Percentiles rank a stretch among this genome's conserved stretches.
These are phyloP conservation scores for Xylaria sp. DNA, from an alignment of 2,329 filamentous ascomycete genomes.

Conservation along the genomic window DNA sequence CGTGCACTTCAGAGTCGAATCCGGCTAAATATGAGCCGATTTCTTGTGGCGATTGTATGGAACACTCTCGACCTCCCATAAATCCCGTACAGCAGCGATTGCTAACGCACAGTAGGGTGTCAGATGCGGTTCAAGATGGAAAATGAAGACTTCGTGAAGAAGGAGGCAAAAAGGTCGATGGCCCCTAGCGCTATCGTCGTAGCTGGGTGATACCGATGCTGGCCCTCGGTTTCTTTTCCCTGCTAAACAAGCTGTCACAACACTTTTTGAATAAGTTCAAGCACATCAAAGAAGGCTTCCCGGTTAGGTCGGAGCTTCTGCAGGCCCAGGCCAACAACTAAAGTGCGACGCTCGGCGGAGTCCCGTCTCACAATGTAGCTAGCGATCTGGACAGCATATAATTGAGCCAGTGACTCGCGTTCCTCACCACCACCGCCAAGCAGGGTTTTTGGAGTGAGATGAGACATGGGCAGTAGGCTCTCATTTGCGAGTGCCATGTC, in stretches of 20 bases:
- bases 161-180: conserved; percentile 38
- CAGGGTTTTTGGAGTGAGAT: conserved; percentile 87
- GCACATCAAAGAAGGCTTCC: conserved; percentile 71
- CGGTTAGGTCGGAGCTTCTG: conserved; percentile 60
- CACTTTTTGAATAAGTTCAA: conserved; percentile 70
- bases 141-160: conserved; percentile 43
- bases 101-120: conserved; percentile 42
- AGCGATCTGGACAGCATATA: conserved; percentile 89
- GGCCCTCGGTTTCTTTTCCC: not conserved
- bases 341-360: conserved; percentile 69
- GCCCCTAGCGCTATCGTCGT: conserved; percentile 42
- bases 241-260: conserved; percentile 53
- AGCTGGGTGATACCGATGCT: not conserved
- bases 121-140: conserved; percentile 50
- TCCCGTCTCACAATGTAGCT: conserved; percentile 79
- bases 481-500: conserved; percentile 66
- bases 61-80: not conserved
- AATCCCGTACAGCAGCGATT: not conserved
- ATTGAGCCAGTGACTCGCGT: conserved; percentile 84
- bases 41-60: conserved; percentile 58
- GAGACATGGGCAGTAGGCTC: conserved; percentile 74
- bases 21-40: conserved; percentile 62
- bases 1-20: conserved; percentile 57
- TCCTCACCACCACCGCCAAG: conserved; percentile 83
- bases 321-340: conserved; percentile 71